phyloP scores from a whole-genome alignment of 2,329 filamentous ascomycete species.

The Venturia asperata region DNA sequence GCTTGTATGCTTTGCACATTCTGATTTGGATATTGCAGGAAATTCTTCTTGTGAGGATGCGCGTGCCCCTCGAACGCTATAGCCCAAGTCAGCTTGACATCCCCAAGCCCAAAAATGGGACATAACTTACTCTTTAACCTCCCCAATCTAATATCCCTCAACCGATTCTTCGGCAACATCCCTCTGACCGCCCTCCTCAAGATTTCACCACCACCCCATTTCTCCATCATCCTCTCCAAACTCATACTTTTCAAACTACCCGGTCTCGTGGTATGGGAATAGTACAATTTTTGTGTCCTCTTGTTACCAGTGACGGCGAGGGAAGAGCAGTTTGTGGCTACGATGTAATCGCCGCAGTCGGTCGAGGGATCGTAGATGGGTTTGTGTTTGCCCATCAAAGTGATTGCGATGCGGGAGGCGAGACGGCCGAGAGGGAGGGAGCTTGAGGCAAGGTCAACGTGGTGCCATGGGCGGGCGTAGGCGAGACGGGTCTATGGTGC shows the following conservation, averaged over 20 bases:
- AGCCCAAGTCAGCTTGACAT: conserved; percentile 17
- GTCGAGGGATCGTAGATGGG: conserved; percentile 95
- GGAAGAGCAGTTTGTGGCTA: conserved; percentile 81
- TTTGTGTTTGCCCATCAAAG: conserved; percentile 98
- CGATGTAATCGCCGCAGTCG: conserved; percentile 98
- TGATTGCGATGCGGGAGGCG: conserved; percentile 75
- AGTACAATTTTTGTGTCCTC: conserved; percentile 89
- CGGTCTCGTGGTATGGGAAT: conserved; percentile 85
- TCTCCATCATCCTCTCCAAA: conserved; percentile 91
- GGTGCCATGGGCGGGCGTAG: conserved; percentile 95
- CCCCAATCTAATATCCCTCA: conserved; percentile 79
- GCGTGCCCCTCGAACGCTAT: conserved; percentile 81
- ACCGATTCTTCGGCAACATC: conserved; percentile 94
- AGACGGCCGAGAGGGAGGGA: conserved; percentile 79
- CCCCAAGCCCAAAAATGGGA: background rate
- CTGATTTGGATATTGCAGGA: conserved; percentile 19
- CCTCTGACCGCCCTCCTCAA: conserved; percentile 86
- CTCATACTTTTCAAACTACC: conserved; percentile 80
- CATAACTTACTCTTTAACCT: conserved; percentile 63
- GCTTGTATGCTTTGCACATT: conserved; percentile 4
- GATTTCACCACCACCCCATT: conserved; percentile 89
- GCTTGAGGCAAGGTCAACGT: conserved; percentile 64
- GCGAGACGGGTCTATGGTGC: conserved; percentile 73
- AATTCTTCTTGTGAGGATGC: conserved; percentile 86
- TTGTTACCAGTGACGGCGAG: conserved; percentile 88